Percentiles rank a stretch among this genome's conserved stretches.
These are phyloP conservation scores for Nigrospora oryzae DNA, from an alignment of 2,329 filamentous ascomycete genomes.

Conservation along the genomic window DNA sequence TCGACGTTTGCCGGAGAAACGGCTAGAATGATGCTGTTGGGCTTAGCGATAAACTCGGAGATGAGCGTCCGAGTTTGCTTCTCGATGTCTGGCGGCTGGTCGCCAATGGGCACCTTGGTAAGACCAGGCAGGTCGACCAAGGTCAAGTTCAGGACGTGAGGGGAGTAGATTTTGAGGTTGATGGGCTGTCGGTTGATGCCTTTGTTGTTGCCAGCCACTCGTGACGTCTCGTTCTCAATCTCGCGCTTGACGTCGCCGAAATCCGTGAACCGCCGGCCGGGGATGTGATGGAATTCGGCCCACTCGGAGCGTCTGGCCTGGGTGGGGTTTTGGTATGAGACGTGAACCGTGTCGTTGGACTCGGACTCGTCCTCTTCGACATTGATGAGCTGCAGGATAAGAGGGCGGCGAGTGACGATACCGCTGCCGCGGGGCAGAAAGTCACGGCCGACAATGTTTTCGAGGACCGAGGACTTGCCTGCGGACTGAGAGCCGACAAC, in stretches of 20 bases:
- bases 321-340: conserved; percentile 62
- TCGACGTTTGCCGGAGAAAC: conserved; percentile 97
- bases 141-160: conserved; percentile 91
- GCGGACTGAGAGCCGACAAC: conserved; percentile 98
- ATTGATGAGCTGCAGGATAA: conserved; percentile 98
- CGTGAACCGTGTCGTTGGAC: conserved; percentile 40
- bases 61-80: conserved; percentile 97
- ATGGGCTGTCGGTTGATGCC: conserved; percentile 97
- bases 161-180: conserved; percentile 97
- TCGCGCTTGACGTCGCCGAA: conserved; percentile 91
- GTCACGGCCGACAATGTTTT: conserved; percentile 97
- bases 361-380: conserved; percentile 69
- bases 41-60: conserved; percentile 96
- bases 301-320: conserved; percentile 62
- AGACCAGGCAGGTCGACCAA: conserved; percentile 91
- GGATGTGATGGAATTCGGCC: conserved; percentile 96
- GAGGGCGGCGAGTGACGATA: conserved; percentile 87
- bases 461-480: conserved; percentile 95
- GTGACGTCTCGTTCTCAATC: conserved; percentile 92
- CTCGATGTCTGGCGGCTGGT: conserved; percentile 95
- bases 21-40: conserved; percentile 94
- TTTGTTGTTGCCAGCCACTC: conserved; percentile 91
- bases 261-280: conserved; percentile 80
- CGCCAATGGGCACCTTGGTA: conserved; percentile 96
- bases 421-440: conserved; percentile 94